A percentile compares a stretch with the other conserved stretches of the same genome.
Evolutionary conservation across 2,329 filamentous ascomycete species (phyloP).

Genomic region (Cadophora gregata): DNA sequence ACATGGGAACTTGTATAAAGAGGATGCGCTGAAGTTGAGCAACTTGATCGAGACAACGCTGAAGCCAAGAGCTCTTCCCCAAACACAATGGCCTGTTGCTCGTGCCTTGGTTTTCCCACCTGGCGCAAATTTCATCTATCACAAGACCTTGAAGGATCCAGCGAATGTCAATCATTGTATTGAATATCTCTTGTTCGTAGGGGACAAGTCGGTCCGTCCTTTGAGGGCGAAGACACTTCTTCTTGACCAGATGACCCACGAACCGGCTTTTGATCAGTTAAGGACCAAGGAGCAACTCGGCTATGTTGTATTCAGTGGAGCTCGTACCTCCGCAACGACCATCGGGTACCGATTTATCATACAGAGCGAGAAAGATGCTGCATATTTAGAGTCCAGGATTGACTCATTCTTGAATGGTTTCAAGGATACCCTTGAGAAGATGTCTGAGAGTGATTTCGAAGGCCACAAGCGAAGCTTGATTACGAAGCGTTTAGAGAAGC

Average conservation of each 20-base stretch:
- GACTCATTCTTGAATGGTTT: constrained; percentile 81
- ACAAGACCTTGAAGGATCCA: constrained; percentile 80
- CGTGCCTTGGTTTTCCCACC: constrained; percentile 79
- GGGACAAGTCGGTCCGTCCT: constrained; percentile 69
- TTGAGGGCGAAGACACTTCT: constrained; percentile 80
- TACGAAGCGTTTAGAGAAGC: constrained; percentile 84
- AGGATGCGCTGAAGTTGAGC: constrained; percentile 86
- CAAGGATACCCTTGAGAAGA: constrained; percentile 68
- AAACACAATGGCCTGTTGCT: constrained; percentile 78
- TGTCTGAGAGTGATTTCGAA: constrained; percentile 86
- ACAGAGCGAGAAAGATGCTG: constrained; percentile 85
- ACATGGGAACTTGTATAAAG: constrained; percentile 93
- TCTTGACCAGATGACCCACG: constrained; percentile 87
- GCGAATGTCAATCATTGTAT: constrained; percentile 90
- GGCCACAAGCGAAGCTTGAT: constrained; percentile 89
- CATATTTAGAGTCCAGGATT: constrained; percentile 86
- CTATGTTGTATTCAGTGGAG: constrained; percentile 91
- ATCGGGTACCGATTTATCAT: constrained; percentile 89
- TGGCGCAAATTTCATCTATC: constrained; percentile 84
- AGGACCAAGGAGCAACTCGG: constrained; percentile 97
- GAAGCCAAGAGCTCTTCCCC: constrained; percentile 74
- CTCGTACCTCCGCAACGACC: constrained; percentile 73
- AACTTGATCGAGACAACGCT: constrained; percentile 81
- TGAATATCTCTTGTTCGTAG: constrained; percentile 77
- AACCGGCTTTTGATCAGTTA: constrained; percentile 92